Base-by-base conservation (phyloP, 2,329 filamentous ascomycete genomes). In the Chaetomium olivaceum region DNA sequence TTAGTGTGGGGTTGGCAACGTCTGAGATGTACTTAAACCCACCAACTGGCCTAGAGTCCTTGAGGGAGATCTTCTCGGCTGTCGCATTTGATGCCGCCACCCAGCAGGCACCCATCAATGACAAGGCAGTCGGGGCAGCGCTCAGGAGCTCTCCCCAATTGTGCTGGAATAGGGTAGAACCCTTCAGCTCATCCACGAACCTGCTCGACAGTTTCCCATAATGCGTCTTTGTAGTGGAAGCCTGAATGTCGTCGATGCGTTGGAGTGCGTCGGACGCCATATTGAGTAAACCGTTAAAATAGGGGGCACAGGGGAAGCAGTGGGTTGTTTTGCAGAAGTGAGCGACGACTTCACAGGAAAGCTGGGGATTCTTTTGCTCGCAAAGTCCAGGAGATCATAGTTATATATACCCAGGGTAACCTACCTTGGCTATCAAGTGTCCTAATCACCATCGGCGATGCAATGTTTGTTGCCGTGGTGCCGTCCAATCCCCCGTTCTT, bases 31-130 rank as follows among this genome's bases (percentile, higher is more conserved):
- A 58, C 55, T 58, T 58, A 16, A 58, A 58, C 19, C 55, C 55
- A 27, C 25, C 33, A 4, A 25, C 33, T 14, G 55, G 55, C 33
- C 8, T 58, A 14, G 55, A 58, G n/a, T 58, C 36, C n/a, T 9
- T n/a, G 23, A 58, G 55, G 1, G 55, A 58, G n/a, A 58, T 58
- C 31, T 39, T 58, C 31, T 58, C 55, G 12, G 55, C 55, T 12
- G 31, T 58, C 23, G 55, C n/a, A 33, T 58, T 58, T 14, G 55
- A 39, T 16, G 55, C 55, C 31, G 55, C 55, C n/a, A 58, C 8
- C 55, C 55, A 58, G 23, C 55, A 58, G 12, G 55, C 11, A 12
- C 55, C 55, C 55, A 58, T 58, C 55, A 58, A 43, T 33, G 55
- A 58, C 55, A 58, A 11, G 31, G 55, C 55, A 12, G 55, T 58